Conservation (phyloP, 164 flowering plant species). For the Magnolia changhungtana region DNA sequence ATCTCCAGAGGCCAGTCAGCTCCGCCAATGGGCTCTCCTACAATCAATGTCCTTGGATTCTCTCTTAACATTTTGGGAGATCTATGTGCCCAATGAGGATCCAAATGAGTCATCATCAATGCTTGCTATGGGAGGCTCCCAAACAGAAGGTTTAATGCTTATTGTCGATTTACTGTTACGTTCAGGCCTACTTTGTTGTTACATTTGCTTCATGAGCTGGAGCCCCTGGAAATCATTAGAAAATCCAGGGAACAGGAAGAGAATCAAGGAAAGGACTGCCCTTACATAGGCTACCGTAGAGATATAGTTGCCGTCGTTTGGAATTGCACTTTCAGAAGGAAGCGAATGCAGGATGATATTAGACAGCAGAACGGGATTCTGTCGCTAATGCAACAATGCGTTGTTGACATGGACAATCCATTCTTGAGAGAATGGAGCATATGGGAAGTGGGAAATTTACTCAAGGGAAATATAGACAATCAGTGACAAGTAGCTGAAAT, state of each 20-base stretch:
- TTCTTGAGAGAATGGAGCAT: constrained; percentile 91
- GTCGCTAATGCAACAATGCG: constrained; percentile 73
- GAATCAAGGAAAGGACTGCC: constrained; percentile 46
- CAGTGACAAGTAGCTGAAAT: constrained; percentile 53
- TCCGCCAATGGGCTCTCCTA: constrained; percentile 56
- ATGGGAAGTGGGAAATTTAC: constrained; percentile 64
- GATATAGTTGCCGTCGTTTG: constrained; percentile 76
- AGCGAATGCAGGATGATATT: constrained; percentile 69
- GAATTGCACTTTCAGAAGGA: constrained; percentile 59
- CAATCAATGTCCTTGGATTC: constrained; percentile 65
- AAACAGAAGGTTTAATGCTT: constrained; percentile 17
- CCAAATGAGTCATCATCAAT: constrained; percentile 1
- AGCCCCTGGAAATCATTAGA: constrained; percentile 60
- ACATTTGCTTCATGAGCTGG: constrained; percentile 57
- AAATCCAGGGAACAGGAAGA: constrained; percentile 40
- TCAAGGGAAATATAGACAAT: constrained; percentile 76
- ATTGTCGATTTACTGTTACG: constrained; percentile 40
- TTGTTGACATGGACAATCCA: constrained; percentile 68
- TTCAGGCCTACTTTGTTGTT: constrained; percentile 58
- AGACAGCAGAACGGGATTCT: constrained; percentile 57
- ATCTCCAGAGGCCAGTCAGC: constrained; percentile 25
- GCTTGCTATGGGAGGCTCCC: neutral
- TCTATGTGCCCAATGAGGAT: constrained; percentile 45
- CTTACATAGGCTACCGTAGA: constrained; percentile 81
- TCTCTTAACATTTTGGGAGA: constrained; percentile 65